Evolutionary conservation across 164 flowering plant species (phyloP).

Genomic region (Dillenia turbinata): DNA sequence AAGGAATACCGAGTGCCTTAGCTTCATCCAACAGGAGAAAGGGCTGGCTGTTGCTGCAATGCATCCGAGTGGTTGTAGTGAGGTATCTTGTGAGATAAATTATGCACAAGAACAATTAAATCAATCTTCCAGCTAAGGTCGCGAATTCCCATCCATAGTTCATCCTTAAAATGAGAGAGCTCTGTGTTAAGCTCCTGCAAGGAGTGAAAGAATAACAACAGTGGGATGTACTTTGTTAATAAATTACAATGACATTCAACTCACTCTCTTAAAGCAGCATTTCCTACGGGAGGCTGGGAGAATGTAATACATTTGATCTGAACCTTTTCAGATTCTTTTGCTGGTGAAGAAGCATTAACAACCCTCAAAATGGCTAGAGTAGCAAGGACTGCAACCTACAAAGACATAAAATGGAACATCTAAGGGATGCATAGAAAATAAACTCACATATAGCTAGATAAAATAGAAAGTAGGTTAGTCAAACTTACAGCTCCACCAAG

Average conservation of each 20-base stretch:
- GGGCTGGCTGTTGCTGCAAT: constrained; percentile 62
- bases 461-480: constrained; percentile 1
- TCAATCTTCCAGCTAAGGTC: constrained; percentile 82
- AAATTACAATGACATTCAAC: constrained; percentile 19
- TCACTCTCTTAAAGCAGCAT: constrained; percentile 94
- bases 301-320: constrained; percentile 92
- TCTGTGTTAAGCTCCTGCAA: constrained; percentile 73
- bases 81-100: constrained; percentile 84
- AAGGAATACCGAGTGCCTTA: constrained; percentile 85
- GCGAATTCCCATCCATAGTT: constrained; percentile 81
- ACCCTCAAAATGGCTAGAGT: constrained; percentile 96
- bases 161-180: constrained; percentile 67
- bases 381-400: constrained; percentile 88
- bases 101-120: constrained; percentile 90
- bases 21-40: constrained; percentile 79
- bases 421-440: neutral
- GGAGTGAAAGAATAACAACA: constrained; percentile 4
- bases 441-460: neutral
- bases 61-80: constrained; percentile 35
- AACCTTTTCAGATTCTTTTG: constrained; percentile 64
- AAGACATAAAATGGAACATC: constrained; percentile 3
- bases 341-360: constrained; percentile 60
- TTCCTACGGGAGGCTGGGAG: constrained; percentile 98
- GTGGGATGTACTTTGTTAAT: neutral
- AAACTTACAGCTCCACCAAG: constrained; percentile 98